These are phyloP conservation scores for Gaeumannomyces sp. DNA, from an alignment of 2,329 filamentous ascomycete species.

Conservation along the genomic window DNA sequence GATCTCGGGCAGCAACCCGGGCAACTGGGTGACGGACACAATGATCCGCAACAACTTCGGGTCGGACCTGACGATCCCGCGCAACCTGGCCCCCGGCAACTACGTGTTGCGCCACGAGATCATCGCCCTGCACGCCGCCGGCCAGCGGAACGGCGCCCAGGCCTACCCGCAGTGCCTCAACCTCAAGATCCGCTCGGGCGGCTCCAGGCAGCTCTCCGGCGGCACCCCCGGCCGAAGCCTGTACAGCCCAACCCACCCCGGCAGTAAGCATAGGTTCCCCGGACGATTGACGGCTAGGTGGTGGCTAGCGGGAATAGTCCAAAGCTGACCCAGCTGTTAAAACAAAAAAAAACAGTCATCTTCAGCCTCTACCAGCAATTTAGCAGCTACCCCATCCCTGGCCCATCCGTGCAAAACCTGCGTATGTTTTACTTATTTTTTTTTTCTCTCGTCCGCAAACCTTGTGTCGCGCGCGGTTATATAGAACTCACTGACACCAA, in stretches of 20 bases:
- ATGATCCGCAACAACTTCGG: conserved; percentile 44
- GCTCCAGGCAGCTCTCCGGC: conserved; percentile 15
- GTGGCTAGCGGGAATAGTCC: neutral
- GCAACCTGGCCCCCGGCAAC: conserved; percentile 19
- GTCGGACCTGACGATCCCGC: conserved; percentile 27
- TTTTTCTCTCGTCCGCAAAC: neutral
- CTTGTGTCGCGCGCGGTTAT: neutral
- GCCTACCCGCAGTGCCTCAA: conserved; percentile 26
- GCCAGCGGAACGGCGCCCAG: conserved; percentile 20
- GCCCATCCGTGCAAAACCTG: neutral
- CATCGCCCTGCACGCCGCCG: conserved; percentile 36
- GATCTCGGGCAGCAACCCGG: conserved; percentile 19
- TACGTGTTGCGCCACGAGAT: conserved; percentile 38
- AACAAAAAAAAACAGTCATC: conserved; percentile 18
- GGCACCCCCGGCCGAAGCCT: conserved; percentile 19
- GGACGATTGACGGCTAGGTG: too few species aligned
- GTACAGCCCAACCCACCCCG: conserved; percentile 31
- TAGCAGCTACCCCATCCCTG: conserved; percentile 7
- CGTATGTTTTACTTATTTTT: neutral
- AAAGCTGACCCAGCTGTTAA: neutral
- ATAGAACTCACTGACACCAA: neutral
- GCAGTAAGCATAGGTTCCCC: conserved; percentile 16
- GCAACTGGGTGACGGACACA: conserved; percentile 31
- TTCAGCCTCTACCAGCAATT: conserved; percentile 32
- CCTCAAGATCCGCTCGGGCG: conserved; percentile 21